phyloP scores from a whole-genome alignment of 1,284 basidiomycete genomes.

The Veloboletus limbatus region DNA sequence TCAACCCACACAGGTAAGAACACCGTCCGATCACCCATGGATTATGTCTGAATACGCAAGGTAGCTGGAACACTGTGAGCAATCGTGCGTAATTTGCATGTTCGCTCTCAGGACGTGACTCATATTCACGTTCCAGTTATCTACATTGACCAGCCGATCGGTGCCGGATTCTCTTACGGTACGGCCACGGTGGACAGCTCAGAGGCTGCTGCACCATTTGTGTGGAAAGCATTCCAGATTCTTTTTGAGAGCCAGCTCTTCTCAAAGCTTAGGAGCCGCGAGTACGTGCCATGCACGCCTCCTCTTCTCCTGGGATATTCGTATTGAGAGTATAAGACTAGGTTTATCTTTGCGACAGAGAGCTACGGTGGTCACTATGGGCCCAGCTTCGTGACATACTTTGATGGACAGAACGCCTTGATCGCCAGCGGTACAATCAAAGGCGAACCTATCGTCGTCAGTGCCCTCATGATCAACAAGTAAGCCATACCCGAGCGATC shows the following conservation, averaged over 20 bases:
- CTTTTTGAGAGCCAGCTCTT: constrained; percentile 64
- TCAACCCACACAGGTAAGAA: constrained; percentile 33
- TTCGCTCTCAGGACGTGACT: not conserved
- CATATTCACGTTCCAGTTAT: constrained; percentile 46
- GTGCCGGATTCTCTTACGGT: constrained; percentile 65
- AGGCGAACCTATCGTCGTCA: constrained; percentile 43
- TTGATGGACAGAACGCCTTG: constrained; percentile 61
- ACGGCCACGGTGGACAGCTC: constrained; percentile 56
- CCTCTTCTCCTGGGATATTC: not conserved
- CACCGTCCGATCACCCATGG: not conserved
- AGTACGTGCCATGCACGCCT: constrained; percentile 38
- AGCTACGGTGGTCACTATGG: constrained; percentile 72
- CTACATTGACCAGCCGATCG: constrained; percentile 75
- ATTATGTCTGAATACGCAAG: constrained; percentile 4
- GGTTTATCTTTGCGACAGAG: constrained; percentile 64
- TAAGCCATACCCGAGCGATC: constrained; percentile 17
- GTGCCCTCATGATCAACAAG: constrained; percentile 55
- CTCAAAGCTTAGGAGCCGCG: constrained; percentile 52
- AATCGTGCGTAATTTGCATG: constrained; percentile 45
- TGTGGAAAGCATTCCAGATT: constrained; percentile 67
- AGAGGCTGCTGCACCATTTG: constrained; percentile 42
- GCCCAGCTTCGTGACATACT: constrained; percentile 61
- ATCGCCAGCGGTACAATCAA: constrained; percentile 48
- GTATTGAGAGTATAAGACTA: constrained; percentile 19
- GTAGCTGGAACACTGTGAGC: constrained; percentile 68